A percentile compares a stretch with the other conserved stretches of the same genome.
These are phyloP conservation scores for Colletotrichum euphorbiae DNA, from an alignment of 2,329 filamentous ascomycete species.

Conservation along the genomic window DNA sequence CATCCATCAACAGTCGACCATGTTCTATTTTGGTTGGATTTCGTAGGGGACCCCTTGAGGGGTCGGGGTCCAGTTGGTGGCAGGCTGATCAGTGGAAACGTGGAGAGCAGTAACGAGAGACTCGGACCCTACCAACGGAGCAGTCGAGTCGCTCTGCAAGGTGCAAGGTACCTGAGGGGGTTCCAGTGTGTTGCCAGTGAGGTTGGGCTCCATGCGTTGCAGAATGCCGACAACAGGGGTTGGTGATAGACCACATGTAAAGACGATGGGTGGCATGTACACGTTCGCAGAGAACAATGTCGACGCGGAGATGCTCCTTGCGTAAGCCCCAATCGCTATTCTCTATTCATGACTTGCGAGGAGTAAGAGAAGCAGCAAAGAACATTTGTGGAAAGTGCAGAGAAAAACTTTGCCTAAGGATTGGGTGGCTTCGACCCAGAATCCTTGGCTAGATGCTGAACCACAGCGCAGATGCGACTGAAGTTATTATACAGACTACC, in stretches of 20 bases:
- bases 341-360: background rate
- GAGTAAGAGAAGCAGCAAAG: background rate
- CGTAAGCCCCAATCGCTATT: background rate
- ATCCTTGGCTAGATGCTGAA: constrained; percentile 8
- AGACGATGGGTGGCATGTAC: background rate
- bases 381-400: constrained; percentile 14
- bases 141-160: background rate
- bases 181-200: background rate
- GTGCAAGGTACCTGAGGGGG: background rate
- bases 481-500: constrained; percentile 10
- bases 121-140: background rate
- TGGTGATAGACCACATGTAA: background rate
- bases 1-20: background rate
- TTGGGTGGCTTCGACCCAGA: constrained; percentile 5
- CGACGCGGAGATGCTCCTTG: background rate
- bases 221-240: background rate
- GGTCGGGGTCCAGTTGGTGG: constrained; percentile 8
- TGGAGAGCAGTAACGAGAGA: constrained; percentile 27
- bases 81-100: constrained; percentile 28
- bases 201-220: background rate
- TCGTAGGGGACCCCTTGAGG: constrained; percentile 11
- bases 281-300: background rate
- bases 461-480: background rate
- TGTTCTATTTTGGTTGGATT: constrained; percentile 25
- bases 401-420: constrained; percentile 4